Percentiles rank a stretch among this genome's conserved stretches.
Conservation (phyloP, 2,329 filamentous ascomycete species). For the Orbilia blumenaviensis region DNA sequence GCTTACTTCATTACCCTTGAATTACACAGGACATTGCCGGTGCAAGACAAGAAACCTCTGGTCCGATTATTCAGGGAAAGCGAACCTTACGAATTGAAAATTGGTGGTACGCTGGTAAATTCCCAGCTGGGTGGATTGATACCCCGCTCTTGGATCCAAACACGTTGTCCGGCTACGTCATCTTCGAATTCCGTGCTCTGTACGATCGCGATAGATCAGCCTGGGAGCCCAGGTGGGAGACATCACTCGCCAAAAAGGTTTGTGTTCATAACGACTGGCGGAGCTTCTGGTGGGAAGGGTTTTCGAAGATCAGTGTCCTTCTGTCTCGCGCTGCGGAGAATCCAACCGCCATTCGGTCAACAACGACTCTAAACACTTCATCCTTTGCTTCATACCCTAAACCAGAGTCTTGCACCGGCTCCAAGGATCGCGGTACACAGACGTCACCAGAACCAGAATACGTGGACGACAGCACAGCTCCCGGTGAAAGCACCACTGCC, state of each 20-base stretch:
- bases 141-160: neutral
- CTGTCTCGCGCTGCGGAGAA: neutral
- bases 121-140: neutral
- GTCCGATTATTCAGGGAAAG: neutral
- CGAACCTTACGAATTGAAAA: neutral
- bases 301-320: neutral
- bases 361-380: neutral
- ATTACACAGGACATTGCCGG: neutral
- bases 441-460: neutral
- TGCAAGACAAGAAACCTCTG: neutral
- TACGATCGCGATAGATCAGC: neutral
- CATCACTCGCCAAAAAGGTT: neutral
- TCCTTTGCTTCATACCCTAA: neutral
- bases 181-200: neutral
- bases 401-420: neutral
- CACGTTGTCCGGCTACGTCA: neutral
- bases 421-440: neutral
- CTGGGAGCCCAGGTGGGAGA: neutral
- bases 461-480: neutral
- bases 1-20: neutral
- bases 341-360: neutral
- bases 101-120: neutral
- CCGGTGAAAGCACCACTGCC: neutral
- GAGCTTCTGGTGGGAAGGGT: constrained; percentile 7
- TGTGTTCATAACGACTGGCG: neutral